Base-by-base conservation (phyloP, 2,329 filamentous ascomycete species). In the Tolypocladium paradoxum region DNA sequence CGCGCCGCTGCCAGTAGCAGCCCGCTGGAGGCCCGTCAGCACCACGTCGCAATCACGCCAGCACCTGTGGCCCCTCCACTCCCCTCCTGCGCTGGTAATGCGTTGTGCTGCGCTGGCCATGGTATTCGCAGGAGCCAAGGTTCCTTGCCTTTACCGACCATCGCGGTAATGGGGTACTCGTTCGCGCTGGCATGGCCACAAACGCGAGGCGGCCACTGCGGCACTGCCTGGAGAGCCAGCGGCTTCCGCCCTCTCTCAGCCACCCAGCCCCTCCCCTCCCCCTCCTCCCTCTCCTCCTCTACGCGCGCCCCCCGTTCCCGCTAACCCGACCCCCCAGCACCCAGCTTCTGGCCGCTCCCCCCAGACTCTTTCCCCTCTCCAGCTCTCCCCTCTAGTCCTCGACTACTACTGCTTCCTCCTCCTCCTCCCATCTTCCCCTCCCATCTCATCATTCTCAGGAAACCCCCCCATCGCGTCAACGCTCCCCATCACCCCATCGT, bases 181-280 rank as follows among this genome's bases (percentile, higher is more conserved):
- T 4, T 31, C 27, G 18, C 43, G 18, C 18, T 20, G 43, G 27
- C 43, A 46, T 27, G 27, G 27, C 27, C 24, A 14, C 27, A 16
- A 24, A 46, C 43, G 43, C 43, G 43, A 46, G 27, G 27, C 43
- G 27, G 18, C 40, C 40, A 45, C 40, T 45, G 24, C 22, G 18
- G 24, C 40, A 45, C 40, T 45, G 24, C 22, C 40, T 45, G 40
- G 24, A 40, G n/a, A 53, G 58, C 61, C 57, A 60, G 56, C n/a
- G 57, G 53, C 52, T 57, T 58, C 60, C 56, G 52, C 58, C 56
- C 57, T 55, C 54, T 24, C 56, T 64, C 62, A 66, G 61, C 62
- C 62, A 65, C 64, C 63, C 62, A 55, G 51, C 56, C 56, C 55
- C 55, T 58, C 55, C 51, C 27, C 29, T 20, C 29, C 60, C 51